Conservation (phyloP, 192 early-diverging fungal species). For the Umbelopsis sp. region DNA sequence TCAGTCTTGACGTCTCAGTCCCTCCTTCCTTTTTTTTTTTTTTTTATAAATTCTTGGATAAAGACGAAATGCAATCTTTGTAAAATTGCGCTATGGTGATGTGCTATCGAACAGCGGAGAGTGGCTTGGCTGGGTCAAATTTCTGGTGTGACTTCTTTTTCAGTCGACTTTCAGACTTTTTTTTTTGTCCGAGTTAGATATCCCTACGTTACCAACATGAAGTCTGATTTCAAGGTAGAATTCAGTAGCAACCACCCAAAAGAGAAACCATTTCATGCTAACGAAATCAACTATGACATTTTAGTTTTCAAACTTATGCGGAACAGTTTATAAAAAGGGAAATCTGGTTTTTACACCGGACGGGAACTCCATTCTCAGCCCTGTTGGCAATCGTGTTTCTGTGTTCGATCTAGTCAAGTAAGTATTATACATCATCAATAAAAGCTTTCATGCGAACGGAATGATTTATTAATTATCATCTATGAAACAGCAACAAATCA, state of each 20-base stretch:
- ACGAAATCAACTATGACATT: slow-evolving; percentile 9
- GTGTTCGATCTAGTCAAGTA: slow-evolving; percentile 96
- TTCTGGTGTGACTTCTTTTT: neutral
- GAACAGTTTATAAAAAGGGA: slow-evolving; percentile 96
- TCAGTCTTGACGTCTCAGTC: neutral
- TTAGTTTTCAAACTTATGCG: slow-evolving; percentile 96
- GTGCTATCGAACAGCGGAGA: neutral
- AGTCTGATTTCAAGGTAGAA: slow-evolving; percentile 12
- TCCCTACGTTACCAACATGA: neutral
- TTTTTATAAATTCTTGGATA: neutral
- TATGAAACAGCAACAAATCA: slow-evolving; percentile 79
- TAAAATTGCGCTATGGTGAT: no score
- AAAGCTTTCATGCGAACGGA: neutral
- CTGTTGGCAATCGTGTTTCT: slow-evolving; percentile 95
- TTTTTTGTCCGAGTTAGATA: neutral
- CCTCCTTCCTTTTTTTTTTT: neutral
- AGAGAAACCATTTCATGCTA: neutral
- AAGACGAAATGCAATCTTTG: neutral
- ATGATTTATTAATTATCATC: neutral
- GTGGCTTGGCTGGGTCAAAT: neutral
- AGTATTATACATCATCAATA: slow-evolving; percentile 14
- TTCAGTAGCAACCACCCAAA: neutral
- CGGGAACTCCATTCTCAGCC: slow-evolving; percentile 89
- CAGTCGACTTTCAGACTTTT: neutral
- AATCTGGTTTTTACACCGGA: slow-evolving; percentile 95